phyloP scores from a whole-genome alignment of 2,329 filamentous ascomycete species.

The Fusarium penzigii region DNA sequence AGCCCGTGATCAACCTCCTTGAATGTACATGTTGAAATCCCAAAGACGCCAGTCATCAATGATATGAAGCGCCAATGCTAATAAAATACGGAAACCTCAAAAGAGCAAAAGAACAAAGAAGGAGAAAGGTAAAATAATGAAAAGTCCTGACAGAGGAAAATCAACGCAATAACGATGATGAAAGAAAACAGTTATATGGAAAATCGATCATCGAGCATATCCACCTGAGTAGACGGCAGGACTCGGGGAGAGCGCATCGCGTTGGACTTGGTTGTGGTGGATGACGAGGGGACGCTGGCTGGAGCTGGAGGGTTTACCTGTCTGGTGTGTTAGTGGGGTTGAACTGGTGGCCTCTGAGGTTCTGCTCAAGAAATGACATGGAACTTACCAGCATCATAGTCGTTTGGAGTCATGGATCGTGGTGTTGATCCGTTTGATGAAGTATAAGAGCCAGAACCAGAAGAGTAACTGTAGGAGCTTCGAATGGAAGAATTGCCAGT shows the following conservation, averaged over 20 bases:
- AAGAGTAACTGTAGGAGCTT: slow-evolving; percentile 29
- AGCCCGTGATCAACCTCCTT: neutral
- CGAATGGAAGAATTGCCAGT: slow-evolving; percentile 30
- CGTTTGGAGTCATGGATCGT: slow-evolving; percentile 29
- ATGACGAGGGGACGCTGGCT: slow-evolving; percentile 28
- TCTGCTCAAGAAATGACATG: slow-evolving; percentile 1
- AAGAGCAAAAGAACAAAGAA: neutral
- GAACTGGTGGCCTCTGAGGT: slow-evolving; percentile 3
- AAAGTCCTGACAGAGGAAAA: too few species aligned
- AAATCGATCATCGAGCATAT: slow-evolving; percentile 12
- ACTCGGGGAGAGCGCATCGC: slow-evolving; percentile 34
- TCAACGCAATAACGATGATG: too few species aligned
- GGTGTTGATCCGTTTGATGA: slow-evolving; percentile 29
- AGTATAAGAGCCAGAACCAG: slow-evolving; percentile 31
- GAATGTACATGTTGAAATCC: neutral
- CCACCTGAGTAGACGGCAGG: slow-evolving; percentile 27
- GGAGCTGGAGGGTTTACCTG: slow-evolving; percentile 28
- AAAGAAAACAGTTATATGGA: too few species aligned
- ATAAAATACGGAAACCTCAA: neutral
- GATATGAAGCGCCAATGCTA: neutral
- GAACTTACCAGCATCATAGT: slow-evolving; percentile 34
- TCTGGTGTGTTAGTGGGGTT: slow-evolving; percentile 19
- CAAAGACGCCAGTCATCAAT: neutral
- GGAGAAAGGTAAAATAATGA: slow-evolving; percentile 1
- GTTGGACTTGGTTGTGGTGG: slow-evolving; percentile 34